Evolutionary conservation across 192 early-diverging fungal genomes (phyloP), one percentile per base, ranked within the genome.

Genomic region (Backusella circina): DNA sequence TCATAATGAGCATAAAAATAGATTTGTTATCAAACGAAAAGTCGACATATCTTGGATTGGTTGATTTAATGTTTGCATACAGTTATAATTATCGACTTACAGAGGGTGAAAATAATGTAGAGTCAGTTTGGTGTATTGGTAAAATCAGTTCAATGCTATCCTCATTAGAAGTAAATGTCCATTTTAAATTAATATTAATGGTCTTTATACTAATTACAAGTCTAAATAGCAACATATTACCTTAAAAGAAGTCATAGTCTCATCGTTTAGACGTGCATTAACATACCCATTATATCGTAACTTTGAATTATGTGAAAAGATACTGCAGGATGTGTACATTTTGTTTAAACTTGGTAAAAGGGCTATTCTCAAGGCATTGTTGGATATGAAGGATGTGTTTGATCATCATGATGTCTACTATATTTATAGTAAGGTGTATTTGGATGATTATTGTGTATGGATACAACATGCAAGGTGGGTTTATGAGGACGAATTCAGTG

Each of bases 391-490:
- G 80, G 80, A 87, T 5, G 72, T 96, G 33, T 86, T 98, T 80
- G 92, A 95, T 67, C 86, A 89, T 76, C 93, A 99, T 71, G 97
- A 99, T 73, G 77, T 89, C 0, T 95, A 93, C 78, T 97, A 96
- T 77, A 80, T 97, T 6, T 93, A 98, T 71, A 90, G 93, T 78
- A 92, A 94, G 82, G 82, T 98, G 21, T 97, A 85, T 80, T 39
- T 99, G 18, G 96, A 96, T 78, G 97, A 99, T 80, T 99, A 99
- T 81, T 98, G 96, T 82, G 86, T 95, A 23, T 99, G 98, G 98
- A 85, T 97, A 50, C 96, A 97, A 73, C 86, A 84, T 51, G 86
- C 93, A 26, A 90, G 80, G 91, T 92, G 86, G 83, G 54, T 28
- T 15, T 76, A 0, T 0, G 15, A 23, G 31, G 38, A n/a, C 21